These are phyloP conservation scores for Gracilaria domingensis DNA, from an alignment of 23 red algal species.

Conservation along the genomic window DNA sequence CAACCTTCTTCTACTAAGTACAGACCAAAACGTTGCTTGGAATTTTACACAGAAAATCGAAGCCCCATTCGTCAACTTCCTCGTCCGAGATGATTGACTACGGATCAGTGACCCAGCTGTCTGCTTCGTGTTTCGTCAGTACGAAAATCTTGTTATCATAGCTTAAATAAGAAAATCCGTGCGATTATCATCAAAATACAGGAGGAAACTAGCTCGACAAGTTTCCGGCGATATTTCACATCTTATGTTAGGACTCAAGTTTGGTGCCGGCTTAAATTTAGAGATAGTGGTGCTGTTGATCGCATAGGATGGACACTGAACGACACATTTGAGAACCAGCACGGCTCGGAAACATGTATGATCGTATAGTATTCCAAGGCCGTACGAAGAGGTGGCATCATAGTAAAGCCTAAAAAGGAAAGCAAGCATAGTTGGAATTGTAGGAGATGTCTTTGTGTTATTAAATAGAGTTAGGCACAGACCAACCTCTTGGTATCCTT, in stretches of 20 bases:
- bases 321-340: constrained; percentile 44
- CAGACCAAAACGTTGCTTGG: constrained; percentile 27
- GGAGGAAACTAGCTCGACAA: constrained; percentile 44
- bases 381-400: constrained; percentile 18
- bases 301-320: constrained; percentile 36
- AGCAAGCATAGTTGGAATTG: constrained; percentile 56
- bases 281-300: constrained; percentile 30
- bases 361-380: constrained; percentile 21
- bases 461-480: too few relatives aligned
- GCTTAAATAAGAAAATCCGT: constrained; percentile 39
- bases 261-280: constrained; percentile 31
- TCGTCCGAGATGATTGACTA: constrained; percentile 59
- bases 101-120: constrained; percentile 66
- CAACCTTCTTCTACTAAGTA: constrained; percentile 79
- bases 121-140: constrained; percentile 40
- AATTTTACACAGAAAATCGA: constrained; percentile 37
- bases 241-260: constrained; percentile 22
- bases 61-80: constrained; percentile 66
- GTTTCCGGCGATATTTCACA: constrained; percentile 28
- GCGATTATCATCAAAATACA: constrained; percentile 61
- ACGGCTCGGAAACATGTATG: constrained; percentile 57
- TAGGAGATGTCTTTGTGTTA: constrained; percentile 56
- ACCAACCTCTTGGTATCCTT: too few relatives aligned
- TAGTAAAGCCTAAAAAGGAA: constrained; percentile 69
- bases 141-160: constrained; percentile 71